A percentile compares a stretch with the other conserved stretches of the same genome.
Evolutionary conservation across 768 basidiomycete species (phyloP).

Genomic region (Galerina marginata): DNA sequence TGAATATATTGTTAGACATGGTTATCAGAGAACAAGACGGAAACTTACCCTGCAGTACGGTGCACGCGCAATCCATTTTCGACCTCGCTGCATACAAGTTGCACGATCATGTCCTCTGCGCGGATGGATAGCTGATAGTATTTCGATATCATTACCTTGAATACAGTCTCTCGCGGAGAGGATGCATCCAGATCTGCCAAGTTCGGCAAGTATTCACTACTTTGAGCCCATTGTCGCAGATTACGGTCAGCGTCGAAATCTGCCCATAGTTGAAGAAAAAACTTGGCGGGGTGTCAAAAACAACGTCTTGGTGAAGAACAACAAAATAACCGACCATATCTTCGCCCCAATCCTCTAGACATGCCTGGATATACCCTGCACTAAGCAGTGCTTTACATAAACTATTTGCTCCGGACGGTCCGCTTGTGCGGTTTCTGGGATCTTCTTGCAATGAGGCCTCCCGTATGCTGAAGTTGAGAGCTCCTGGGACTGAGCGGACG

Average conservation of each 20-base stretch:
- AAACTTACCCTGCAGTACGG: constrained; percentile 55
- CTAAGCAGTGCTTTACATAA: constrained; percentile 88
- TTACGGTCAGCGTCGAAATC: constrained; percentile 70
- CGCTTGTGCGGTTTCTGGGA: constrained; percentile 72
- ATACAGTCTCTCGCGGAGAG: constrained; percentile 69
- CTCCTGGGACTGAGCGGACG: constrained; percentile 91
- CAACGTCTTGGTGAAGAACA: not conserved
- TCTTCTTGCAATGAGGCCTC: constrained; percentile 55
- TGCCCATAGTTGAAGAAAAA: constrained; percentile 90
- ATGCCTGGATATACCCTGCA: constrained; percentile 70
- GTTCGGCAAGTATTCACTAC: constrained; percentile 56
- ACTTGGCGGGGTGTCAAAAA: constrained; percentile 49
- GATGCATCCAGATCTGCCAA: constrained; percentile 35
- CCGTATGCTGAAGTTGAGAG: constrained; percentile 59
- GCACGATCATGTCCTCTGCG: constrained; percentile 89
- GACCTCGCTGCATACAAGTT: constrained; percentile 83
- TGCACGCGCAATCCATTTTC: constrained; percentile 77
- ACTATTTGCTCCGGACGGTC: constrained; percentile 82
- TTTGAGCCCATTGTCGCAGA: constrained; percentile 59
- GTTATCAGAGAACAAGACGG: not conserved
- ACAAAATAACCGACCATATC: constrained; percentile 66
- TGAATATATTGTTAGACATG: not conserved
- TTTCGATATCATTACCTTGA: constrained; percentile 72
- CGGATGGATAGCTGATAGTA: constrained; percentile 66
- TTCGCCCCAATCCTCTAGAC: constrained; percentile 86